Evolutionary conservation across 2,329 filamentous ascomycete species (phyloP), one percentile per base, ranked within the genome.

Genomic region (Penicillium sumatraense): DNA sequence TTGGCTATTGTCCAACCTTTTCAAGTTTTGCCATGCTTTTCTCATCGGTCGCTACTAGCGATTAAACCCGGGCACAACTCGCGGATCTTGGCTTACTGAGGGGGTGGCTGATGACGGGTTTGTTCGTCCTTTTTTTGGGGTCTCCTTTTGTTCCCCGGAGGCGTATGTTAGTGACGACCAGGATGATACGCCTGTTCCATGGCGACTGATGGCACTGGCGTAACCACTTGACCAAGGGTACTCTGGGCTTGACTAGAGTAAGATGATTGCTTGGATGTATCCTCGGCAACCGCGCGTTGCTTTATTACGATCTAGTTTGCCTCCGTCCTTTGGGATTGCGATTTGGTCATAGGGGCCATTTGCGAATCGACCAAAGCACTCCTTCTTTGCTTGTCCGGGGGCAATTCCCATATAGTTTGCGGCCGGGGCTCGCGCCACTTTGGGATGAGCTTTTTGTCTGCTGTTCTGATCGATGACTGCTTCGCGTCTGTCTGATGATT

Each of bases 261-360:
- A 21, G 24, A 27, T 27, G 41, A n/a, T 13, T 36, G 38, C 16
- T 41, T n/a, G 29, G 31, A 35, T 26, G 41, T 14, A 10, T 16
- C 36, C 13, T 49, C 49, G 53, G 53, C 49, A 51, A 56, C 35
- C 53, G 49, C 53, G 53, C 53, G 6, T 47, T 52, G 42, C 42
- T 29, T 29, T 24, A 46, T n/a, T 45, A 13, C 24, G 27, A 46
- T 46, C 42, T n/a, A 16, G 23, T 29, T 46, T 46, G 42, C 18
- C 42, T 46, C 24, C 21, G 16, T 18, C 21, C 18, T 21, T 46
- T n/a, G 8, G 13, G 24, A 45, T 45, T 45, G 24, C 29, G 41
- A 45, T 45, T n/a, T 45, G 41, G 41, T 45, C 41, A 45, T 45
- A 7, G 24, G 21, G 24, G 16, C 24, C 24, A 29, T 45, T 45